Base-by-base conservation (phyloP, 108 stramenopile species). In the Nitzschia putrida region DNA sequence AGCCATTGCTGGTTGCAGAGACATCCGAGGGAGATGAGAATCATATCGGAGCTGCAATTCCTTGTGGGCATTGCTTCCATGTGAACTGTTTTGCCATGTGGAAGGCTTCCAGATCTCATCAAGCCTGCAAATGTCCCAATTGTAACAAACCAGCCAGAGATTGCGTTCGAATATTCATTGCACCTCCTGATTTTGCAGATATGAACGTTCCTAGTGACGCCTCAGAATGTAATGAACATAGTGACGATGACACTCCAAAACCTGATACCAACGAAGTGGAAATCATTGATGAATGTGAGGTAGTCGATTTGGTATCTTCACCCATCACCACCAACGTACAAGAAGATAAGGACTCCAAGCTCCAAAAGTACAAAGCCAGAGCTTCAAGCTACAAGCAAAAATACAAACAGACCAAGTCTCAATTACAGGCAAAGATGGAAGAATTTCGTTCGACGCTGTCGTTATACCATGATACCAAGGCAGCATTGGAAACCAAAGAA, bases 51-150 rank as follows among this genome's bases (percentile, higher is more conserved):
- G 63, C 77, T 8, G 55, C 65, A 2, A 60, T 78, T 56, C 77
- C 77, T 2, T 78, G 77, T 61, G 77, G 77, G 10, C 77, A 78
- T 68, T 49, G 73, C n/a, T 78, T 68, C 57, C 77, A 78, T 56
- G 29, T 58, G 22, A 53, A 67, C 0, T 78, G 77, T 39, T 72
- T 78, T 55, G 60, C 21, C 22, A 7, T 37, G 29, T 78, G 77
- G 77, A 29, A 40, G 16, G 66, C 70, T 0, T 50, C n/a, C 20
- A 3, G 23, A 24, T 53, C 54, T 26, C 41, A 40, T 9, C 11
- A 12, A 18, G 18, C n/a, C 1, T 68, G 67, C 23, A 68, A 68
- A 43, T 68, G 67, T 56, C 67, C 67, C 54, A 68, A 68, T 43
- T 68, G 67, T 38, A 68, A 68, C 51, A 53, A 53, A 18, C 54